Evolutionary conservation across 768 basidiomycete genomes (phyloP), one percentile per base, ranked within the genome.

Genomic region (Tulasnella sp.): DNA sequence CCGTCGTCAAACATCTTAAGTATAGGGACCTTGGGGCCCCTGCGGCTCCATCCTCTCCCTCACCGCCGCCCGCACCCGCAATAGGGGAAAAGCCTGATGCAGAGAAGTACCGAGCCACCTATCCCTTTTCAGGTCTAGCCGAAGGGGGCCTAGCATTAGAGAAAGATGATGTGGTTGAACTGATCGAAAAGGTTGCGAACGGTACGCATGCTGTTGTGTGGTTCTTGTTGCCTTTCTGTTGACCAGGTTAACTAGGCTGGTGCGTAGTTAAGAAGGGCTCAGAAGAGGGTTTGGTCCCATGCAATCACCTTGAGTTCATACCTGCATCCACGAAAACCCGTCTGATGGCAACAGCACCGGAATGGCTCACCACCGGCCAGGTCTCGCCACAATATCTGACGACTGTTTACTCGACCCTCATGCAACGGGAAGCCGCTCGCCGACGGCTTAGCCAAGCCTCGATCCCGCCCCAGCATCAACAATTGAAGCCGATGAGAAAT

Each of bases 201-300:
- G 98, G 87, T 85, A 41, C 78, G 86, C 83, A 12, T 18, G 8
- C 0, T 11, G 22, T 31, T 20, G n/a, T 50, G 7, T 4, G 34
- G 4, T 44, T 37, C 72, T 8, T 24, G 58, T 74, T 22, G 14
- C 31, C 37, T 44, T 7, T 34, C 54, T 78, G n/a, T 34, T 22
- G 37, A 9, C 37, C 2, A 48, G 20, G 42, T 77, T 9, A 41
- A 8, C 7, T 75, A 86, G 87, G 97, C 3, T 99, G 98, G 98
- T 99, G 98, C 97, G 89, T 98, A 46, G 93, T 98, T 80, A 94
- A 93, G 89, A 96, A 93, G 86, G 90, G 89, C 77, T 90, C 90
- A 3, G 86, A 87, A 22, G 96, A 98, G 85, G 98, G 96, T 20
- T 99, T 96, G 96, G 96, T 96, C 28, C 98, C 98, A 1, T 92